Evolutionary conservation across 2,329 filamentous ascomycete genomes (phyloP).

Genomic region (Paraphaeosphaeria minitans): DNA sequence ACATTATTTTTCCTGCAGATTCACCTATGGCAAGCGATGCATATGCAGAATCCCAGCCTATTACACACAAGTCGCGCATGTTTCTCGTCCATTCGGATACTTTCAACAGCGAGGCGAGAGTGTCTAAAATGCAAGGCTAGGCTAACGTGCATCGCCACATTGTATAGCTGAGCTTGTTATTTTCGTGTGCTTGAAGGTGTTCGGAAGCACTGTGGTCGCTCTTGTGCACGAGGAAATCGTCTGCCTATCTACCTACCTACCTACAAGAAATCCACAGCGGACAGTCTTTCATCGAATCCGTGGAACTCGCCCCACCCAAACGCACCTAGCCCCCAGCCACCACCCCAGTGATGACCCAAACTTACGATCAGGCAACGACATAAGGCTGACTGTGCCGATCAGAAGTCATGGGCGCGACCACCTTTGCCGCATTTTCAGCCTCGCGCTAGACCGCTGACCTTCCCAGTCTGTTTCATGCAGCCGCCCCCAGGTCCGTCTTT

Average conservation of each 20-base stretch:
- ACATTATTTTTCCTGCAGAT: background rate
- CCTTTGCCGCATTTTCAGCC: background rate
- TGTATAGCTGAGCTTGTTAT: background rate
- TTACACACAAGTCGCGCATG: background rate
- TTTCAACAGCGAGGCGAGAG: background rate
- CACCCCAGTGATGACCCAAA: background rate
- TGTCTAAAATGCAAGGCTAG: background rate
- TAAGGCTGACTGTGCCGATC: background rate
- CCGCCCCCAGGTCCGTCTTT: background rate
- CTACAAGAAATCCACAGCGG: too few species aligned
- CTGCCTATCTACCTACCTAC: too few species aligned
- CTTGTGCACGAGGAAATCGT: background rate
- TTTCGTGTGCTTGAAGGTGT: too few species aligned
- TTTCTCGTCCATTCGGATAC: constrained; percentile 3
- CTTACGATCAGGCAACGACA: background rate
- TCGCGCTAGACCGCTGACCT: background rate
- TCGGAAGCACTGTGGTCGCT: background rate
- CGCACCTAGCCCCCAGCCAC: background rate
- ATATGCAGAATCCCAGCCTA: background rate
- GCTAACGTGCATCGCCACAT: constrained; percentile 2
- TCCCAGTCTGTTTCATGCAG: background rate
- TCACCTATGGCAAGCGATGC: background rate
- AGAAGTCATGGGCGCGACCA: background rate
- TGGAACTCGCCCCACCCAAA: background rate
- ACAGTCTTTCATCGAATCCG: background rate